phyloP scores from a whole-genome alignment of 345 rosid genomes.

The Syzygium grande region DNA sequence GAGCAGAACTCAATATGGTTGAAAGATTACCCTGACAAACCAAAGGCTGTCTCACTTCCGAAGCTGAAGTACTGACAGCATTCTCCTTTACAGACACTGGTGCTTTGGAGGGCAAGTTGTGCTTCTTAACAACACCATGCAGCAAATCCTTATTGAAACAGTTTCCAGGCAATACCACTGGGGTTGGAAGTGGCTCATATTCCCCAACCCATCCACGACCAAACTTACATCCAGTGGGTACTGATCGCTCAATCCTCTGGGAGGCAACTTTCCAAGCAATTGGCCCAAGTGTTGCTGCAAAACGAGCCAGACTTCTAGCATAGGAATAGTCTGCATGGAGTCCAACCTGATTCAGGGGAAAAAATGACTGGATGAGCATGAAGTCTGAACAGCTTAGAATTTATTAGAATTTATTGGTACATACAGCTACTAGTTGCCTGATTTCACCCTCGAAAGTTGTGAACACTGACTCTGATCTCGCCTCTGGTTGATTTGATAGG shows the following conservation, averaged over 20 bases:
- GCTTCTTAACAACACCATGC: slow-evolving; percentile 19
- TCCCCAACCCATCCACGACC: slow-evolving; percentile 94
- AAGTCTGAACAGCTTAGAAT: not conserved
- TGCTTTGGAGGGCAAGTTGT: slow-evolving; percentile 18
- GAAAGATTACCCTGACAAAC: slow-evolving; percentile 25
- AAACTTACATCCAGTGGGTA: slow-evolving; percentile 61
- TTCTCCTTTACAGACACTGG: slow-evolving; percentile 22
- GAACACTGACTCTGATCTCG: slow-evolving; percentile 57
- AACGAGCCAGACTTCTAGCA: slow-evolving; percentile 80
- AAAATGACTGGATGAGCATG: not conserved
- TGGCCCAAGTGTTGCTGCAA: slow-evolving; percentile 82
- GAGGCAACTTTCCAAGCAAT: slow-evolving; percentile 81
- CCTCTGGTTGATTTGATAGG: slow-evolving; percentile 31
- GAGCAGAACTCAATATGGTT: slow-evolving; percentile 24
- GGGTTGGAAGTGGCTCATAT: slow-evolving; percentile 80
- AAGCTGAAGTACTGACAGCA: slow-evolving; percentile 10
- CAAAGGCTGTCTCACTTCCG: slow-evolving; percentile 28
- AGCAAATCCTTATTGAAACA: slow-evolving; percentile 23
- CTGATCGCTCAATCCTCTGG: slow-evolving; percentile 60
- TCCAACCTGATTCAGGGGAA: slow-evolving; percentile 49
- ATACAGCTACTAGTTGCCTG: slow-evolving; percentile 79
- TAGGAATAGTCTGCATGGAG: slow-evolving; percentile 79
- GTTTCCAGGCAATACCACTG: slow-evolving; percentile 54
- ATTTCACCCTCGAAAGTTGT: slow-evolving; percentile 73
- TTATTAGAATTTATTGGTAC: slow-evolving; percentile 11